phyloP scores from a whole-genome alignment of 2,329 filamentous ascomycete species.

The Westerdykella aurantiaca region DNA sequence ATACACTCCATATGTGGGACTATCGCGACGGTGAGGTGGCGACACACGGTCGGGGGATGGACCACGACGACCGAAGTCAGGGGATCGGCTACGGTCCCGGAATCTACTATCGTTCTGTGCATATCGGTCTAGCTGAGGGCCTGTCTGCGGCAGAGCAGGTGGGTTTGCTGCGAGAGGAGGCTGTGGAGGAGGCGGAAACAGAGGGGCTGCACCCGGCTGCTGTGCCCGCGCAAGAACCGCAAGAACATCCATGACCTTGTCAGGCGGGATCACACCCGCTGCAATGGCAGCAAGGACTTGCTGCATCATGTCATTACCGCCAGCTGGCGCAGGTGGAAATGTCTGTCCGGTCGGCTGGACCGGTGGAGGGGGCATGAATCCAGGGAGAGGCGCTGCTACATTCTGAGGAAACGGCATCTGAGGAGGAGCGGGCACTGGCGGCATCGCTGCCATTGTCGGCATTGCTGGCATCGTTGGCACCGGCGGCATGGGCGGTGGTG shows the following conservation, averaged over 20 bases:
- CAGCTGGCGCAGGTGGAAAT: conserved; percentile 20
- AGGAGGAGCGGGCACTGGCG: too few species aligned
- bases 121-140: conserved; percentile 20
- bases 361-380: conserved; percentile 26
- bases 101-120: conserved; percentile 31
- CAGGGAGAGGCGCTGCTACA: conserved; percentile 27
- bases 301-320: conserved; percentile 22
- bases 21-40: conserved; percentile 57
- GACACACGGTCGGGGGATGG: conserved; percentile 52
- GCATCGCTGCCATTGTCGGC: conserved; percentile 15
- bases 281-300: conserved; percentile 33
- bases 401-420: conserved; percentile 19
- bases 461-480: conserved; percentile 10
- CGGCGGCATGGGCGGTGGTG: conserved; percentile 15
- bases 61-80: conserved; percentile 62
- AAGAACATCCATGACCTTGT: conserved; percentile 32
- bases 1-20: conserved; percentile 68
- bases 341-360: conserved; percentile 15
- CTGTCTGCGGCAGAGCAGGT: conserved; percentile 9
- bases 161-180: conserved; percentile 7
- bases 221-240: conserved; percentile 19
- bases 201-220: conserved; percentile 18
- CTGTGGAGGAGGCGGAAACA: conserved; percentile 24
- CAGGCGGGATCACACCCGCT: conserved; percentile 26
- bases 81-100: conserved; percentile 46